Evolutionary conservation across 345 rosid species (phyloP), one percentile per base, ranked within the genome.

Genomic region (Hibiscus trionum): DNA sequence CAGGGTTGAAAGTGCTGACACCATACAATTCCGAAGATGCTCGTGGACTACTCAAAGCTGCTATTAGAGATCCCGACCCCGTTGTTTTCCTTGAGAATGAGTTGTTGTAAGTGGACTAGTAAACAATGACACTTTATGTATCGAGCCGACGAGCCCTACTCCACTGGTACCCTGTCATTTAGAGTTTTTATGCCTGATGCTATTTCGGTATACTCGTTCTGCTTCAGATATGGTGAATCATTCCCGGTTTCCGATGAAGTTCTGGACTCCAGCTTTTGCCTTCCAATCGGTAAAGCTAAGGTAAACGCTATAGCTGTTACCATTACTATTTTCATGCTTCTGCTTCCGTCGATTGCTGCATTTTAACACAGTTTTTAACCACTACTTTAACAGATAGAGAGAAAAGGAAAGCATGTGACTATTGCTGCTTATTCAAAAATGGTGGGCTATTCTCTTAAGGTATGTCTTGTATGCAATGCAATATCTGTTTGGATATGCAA

Each of bases 31-130:
- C 96, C 9, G 97, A 94, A 83, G 98, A 94, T 83, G 91, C 95
- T 57, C 91, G 93, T 29, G 97, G 97, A 56, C 89, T 90, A 61
- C 77, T 94, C 62, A 94, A 94, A 84, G 95, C 97, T 69, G 98
- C 98, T 55, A 91, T 91, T 72, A 87, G 97, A 79, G 98, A 94
- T 78, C 96, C 98, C 49, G 97, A 87, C 77, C 97, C 97, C 55
- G 97, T 95, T 75, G 90, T 92, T 76, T 86, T 95, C 89, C 97
- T 90, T 61, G 97, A 95, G 84, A 95, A 95, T 79, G 99, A 91
- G 83, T 74, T 92, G 73, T 75, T 91, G 99, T 91, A 80, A 80
- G 97, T 84, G 64, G 77, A 65, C 64, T 35, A 26, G 52, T 44
- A n/a, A 19, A 49, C 63, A 12, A n/a, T 15, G 50, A 63, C 11